Evolutionary conservation across 2,329 filamentous ascomycete species (phyloP), one percentile per base, ranked within the genome.

Genomic region (Pezicula carpinea): DNA sequence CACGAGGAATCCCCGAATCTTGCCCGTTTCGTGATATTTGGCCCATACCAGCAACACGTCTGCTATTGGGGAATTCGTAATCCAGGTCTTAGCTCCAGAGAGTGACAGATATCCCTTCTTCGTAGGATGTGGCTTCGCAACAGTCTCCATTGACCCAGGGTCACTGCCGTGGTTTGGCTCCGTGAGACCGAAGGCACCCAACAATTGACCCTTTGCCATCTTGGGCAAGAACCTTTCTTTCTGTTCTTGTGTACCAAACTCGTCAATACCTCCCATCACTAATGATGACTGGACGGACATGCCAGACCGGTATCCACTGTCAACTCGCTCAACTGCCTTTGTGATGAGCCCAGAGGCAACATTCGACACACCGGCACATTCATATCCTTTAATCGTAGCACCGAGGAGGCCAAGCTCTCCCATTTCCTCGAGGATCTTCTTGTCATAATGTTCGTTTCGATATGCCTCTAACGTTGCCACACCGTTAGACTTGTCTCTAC

Each of bases 151-250:
- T 31, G 85, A 88, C 13, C 89, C 90, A 5, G 90, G 90, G 63
- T 96, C 91, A 47, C 87, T 93, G 50, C 90, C 90, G 65, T 96
- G 90, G 66, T 96, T 95, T 46, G 91, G 90, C 68, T 96, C 90
- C 1, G 91, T 96, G 59, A 96, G 69, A 18, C 91, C 90, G 68
- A 96, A 96, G 55, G 87, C 90, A 36, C 90, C 90, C 2, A 95
- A 68, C 5, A 92, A 67, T 63, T 89, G 86, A 6, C 90, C 90
- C 66, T 87, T 87, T 19, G 89, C 90, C 77, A 96, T 83, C 14
- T 76, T 72, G 0, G 89, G 89, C 13, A 96, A 71, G 58, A 88
- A 90, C 56, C 79, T 86, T 53, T 96, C 84, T 69, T 95, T 96
- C 62, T 89, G 84, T 69, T 96, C 90, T 60, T 84, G 69, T n/a